These are phyloP conservation scores for Vigna nakashimae DNA, from an alignment of 306 rosid genomes.

Conservation along the genomic window DNA sequence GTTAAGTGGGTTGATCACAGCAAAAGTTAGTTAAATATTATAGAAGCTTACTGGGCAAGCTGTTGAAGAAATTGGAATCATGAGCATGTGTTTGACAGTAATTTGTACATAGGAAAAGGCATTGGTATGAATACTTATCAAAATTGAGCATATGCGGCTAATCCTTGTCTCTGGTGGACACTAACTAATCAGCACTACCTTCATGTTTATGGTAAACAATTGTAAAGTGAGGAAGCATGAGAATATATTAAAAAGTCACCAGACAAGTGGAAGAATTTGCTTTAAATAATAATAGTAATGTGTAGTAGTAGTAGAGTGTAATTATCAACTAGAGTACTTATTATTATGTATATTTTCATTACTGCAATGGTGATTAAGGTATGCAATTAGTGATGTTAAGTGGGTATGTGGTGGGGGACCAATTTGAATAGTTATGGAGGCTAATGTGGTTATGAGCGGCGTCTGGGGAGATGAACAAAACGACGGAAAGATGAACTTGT, in stretches of 20 bases:
- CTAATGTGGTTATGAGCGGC: constrained; percentile 49
- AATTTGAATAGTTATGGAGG: constrained; percentile 24
- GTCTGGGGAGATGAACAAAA: constrained; percentile 47
- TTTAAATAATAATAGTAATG: background rate
- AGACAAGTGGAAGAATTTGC: constrained; percentile 48
- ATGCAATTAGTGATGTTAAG: background rate
- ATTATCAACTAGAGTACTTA: constrained; percentile 32
- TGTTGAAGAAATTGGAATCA: constrained; percentile 26
- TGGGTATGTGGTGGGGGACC: constrained; percentile 47
- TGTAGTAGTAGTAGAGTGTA: constrained; percentile 32
- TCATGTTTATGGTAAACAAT: constrained; percentile 37
- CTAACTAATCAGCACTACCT: constrained; percentile 49
- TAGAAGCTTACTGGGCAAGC: constrained; percentile 37
- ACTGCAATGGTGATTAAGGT: constrained; percentile 23
- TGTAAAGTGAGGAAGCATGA: constrained; percentile 42
- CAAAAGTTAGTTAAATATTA: constrained; percentile 27
- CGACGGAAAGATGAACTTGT: constrained; percentile 54
- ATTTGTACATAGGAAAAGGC: constrained; percentile 31
- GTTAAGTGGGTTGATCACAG: constrained; percentile 4
- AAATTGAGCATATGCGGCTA: constrained; percentile 34
- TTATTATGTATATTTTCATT: constrained; percentile 31
- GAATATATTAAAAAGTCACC: constrained; percentile 43
- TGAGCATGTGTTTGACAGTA: constrained; percentile 34
- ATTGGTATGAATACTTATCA: constrained; percentile 23
- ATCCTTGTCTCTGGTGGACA: constrained; percentile 40